These are phyloP conservation scores for Ligustrum vulgare DNA, from an alignment of 257 asterid species.

Conservation along the genomic window DNA sequence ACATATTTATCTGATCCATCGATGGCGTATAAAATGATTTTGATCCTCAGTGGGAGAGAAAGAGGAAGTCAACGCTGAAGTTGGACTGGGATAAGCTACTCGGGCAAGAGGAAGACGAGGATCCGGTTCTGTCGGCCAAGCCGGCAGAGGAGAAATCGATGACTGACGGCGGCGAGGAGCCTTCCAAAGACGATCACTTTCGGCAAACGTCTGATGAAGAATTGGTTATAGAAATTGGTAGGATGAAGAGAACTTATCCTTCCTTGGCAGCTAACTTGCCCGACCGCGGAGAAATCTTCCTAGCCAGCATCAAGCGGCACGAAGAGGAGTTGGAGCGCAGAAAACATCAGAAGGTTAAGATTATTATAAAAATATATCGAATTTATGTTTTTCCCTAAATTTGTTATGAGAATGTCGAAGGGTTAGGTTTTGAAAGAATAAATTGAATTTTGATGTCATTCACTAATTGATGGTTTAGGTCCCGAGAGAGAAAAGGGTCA, in stretches of 20 bases:
- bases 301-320: background rate
- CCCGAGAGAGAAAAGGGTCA: background rate
- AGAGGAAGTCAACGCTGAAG: no score
- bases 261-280: background rate
- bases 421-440: background rate
- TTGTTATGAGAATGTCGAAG: background rate
- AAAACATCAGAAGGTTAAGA: conserved; percentile 33
- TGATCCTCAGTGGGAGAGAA: background rate
- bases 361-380: background rate
- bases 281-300: conserved; percentile 36
- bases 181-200: background rate
- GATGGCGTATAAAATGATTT: background rate
- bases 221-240: conserved; percentile 12
- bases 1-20: background rate
- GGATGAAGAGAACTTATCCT: background rate
- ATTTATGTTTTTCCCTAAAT: conserved; percentile 12
- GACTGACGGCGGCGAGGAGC: conserved; percentile 25
- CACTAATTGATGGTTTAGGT: background rate
- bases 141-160: no score
- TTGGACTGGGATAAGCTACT: no score
- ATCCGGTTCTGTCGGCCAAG: no score
- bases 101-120: no score
- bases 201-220: conserved; percentile 10
- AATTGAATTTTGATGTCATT: background rate
- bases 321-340: conserved; percentile 36